Evolutionary conservation across 805 yeast genomes (phyloP).

Genomic region (Ogataea allantospora): DNA sequence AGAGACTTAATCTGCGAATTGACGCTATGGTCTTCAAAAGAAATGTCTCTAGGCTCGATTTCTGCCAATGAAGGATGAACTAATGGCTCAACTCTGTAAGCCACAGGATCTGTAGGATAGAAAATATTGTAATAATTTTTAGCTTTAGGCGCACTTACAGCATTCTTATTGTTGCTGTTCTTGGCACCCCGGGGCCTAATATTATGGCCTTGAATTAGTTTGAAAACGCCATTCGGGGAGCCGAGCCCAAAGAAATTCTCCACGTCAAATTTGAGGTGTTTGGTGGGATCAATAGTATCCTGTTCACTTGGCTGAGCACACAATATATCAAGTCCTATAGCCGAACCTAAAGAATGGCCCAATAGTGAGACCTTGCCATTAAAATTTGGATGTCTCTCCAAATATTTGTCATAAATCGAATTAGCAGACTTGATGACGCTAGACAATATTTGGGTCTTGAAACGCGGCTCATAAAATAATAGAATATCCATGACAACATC

Average conservation of each 20-base stretch:
- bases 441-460: slow-evolving; percentile 57
- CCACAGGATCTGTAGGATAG: slow-evolving; percentile 91
- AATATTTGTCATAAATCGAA: slow-evolving; percentile 54
- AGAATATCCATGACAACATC: slow-evolving; percentile 85
- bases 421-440: slow-evolving; percentile 67
- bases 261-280: slow-evolving; percentile 63
- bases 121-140: slow-evolving; percentile 74
- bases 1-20: slow-evolving; percentile 33
- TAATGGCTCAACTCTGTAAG: slow-evolving; percentile 86
- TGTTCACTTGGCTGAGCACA: slow-evolving; percentile 43
- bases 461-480: slow-evolving; percentile 71
- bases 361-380: slow-evolving; percentile 78
- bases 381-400: slow-evolving; percentile 64
- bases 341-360: slow-evolving; percentile 93
- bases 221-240: slow-evolving; percentile 87
- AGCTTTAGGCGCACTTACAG: slow-evolving; percentile 50
- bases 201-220: slow-evolving; percentile 63
- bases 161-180: slow-evolving; percentile 2
- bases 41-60: slow-evolving; percentile 55
- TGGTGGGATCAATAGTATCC: slow-evolving; percentile 26
- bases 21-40: slow-evolving; percentile 51
- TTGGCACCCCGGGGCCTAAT: slow-evolving; percentile 43
- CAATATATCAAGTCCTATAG: slow-evolving; percentile 75
- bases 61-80: slow-evolving; percentile 49
- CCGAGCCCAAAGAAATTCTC: slow-evolving; percentile 80